Base-by-base conservation (phyloP, 768 basidiomycete genomes). In the Rhodotorula paludigena region DNA sequence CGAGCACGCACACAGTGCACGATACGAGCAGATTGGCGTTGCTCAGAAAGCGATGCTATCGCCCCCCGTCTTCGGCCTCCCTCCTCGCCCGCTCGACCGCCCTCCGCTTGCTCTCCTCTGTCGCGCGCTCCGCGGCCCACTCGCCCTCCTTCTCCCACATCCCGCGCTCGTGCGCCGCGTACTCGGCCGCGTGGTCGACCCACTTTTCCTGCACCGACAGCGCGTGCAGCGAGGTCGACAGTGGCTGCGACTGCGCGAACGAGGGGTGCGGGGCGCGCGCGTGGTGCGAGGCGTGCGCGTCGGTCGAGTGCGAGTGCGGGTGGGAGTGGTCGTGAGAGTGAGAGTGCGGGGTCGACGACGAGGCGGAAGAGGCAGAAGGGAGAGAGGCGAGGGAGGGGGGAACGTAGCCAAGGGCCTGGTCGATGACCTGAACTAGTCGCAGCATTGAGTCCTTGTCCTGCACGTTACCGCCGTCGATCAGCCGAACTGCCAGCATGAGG, bases 361-460 rank as follows among this genome's bases (percentile, higher is more conserved):
- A 35, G 5, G n/a, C n/a, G n/a, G n/a, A n/a, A n/a, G 65, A 39
- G 28, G 38, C 0, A 77, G 38, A 20, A 75, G 74, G 32, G 71
- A 54, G 73, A 33, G 80, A 75, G 0, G 82, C 79, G 16, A 69
- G 70, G 0, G 91, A 90, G 8, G 92, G 82, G 72, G 90, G 96
- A 16, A 96, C 83, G 79, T 90, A 93, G 23, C 96, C 96, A 0
- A 89, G 90, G 2, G 92, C 91, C 65, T 90, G 86, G 78, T 99
- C 96, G 72, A 99, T 86, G 41, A 82, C 83, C 9, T 85, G 84
- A 14, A 87, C 86, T 3, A 99, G 83, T 66, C 91, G 85, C 7
- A 97, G 80, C 94, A 99, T 99, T 9, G 92, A 96, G 59, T 85
- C 80, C 78, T 96, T 97, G 78, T 99, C 94, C 89, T 92, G 75